Evolutionary conservation across 2,329 filamentous ascomycete genomes (phyloP).

Genomic region (Fusarium chaquense): DNA sequence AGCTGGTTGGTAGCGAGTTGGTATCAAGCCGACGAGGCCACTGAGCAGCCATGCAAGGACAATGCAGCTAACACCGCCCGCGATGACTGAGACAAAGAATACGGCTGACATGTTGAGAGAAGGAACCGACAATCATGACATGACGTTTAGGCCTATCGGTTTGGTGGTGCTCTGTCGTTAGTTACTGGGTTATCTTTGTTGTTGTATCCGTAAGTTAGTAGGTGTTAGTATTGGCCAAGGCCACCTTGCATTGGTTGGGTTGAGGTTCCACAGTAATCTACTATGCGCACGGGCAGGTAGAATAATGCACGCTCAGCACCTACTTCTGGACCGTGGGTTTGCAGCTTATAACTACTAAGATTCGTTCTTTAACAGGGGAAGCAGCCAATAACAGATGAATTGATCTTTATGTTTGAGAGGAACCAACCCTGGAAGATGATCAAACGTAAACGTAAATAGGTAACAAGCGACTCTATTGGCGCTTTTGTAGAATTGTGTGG

Average conservation of each 20-base stretch:
- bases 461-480: not conserved
- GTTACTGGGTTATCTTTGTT: constrained; percentile 11
- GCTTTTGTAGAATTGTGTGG: not conserved
- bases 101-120: constrained; percentile 39
- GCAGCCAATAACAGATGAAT: constrained; percentile 11
- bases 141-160: constrained; percentile 23
- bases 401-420: constrained; percentile 21
- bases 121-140: constrained; percentile 23
- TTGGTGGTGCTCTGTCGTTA: constrained; percentile 16
- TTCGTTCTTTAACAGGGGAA: constrained; percentile 16
- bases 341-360: not conserved
- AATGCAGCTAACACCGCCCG: constrained; percentile 52
- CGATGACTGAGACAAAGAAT: constrained; percentile 53
- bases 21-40: constrained; percentile 46
- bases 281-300: constrained; percentile 8
- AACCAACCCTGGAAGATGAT: constrained; percentile 33
- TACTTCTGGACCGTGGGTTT: not conserved
- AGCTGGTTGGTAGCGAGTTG: constrained; percentile 53
- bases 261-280: constrained; percentile 33
- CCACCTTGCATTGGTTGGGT: constrained; percentile 32
- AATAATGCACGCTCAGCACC: not conserved
- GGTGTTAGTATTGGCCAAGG: constrained; percentile 29
- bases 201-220: not conserved
- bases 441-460: constrained; percentile 13
- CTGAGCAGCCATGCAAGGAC: constrained; percentile 46